phyloP scores from a whole-genome alignment of 2,329 filamentous ascomycete genomes.

The Thermothelomyces thermophilus region DNA sequence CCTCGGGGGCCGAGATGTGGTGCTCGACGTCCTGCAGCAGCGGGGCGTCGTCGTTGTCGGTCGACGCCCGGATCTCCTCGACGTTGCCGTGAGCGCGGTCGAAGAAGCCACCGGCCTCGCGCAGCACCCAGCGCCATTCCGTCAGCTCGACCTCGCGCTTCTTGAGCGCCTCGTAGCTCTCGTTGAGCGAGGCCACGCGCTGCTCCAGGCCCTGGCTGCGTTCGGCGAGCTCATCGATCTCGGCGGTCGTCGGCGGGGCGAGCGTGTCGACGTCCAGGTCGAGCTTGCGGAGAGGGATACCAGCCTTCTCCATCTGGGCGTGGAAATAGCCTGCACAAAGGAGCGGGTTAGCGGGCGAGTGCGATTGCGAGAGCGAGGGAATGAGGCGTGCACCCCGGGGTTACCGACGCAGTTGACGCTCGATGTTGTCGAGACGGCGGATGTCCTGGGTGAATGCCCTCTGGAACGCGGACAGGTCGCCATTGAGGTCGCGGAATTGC shows the following conservation, averaged over 20 bases:
- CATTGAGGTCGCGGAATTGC: slow-evolving; percentile 96
- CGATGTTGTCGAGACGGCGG: slow-evolving; percentile 92
- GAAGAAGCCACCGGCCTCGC: slow-evolving; percentile 95
- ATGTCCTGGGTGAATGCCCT: slow-evolving; percentile 97
- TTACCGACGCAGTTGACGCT: slow-evolving; percentile 87
- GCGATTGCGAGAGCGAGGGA: background rate
- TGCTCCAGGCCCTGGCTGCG: slow-evolving; percentile 89
- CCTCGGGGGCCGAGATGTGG: slow-evolving; percentile 59
- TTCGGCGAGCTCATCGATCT: slow-evolving; percentile 93
- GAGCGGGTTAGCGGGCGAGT: slow-evolving; percentile 3
- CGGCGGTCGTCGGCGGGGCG: slow-evolving; percentile 80
- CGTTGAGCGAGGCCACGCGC: slow-evolving; percentile 83
- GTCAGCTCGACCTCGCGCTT: slow-evolving; percentile 94
- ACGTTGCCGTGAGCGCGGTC: slow-evolving; percentile 93
- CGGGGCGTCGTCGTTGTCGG: slow-evolving; percentile 86
- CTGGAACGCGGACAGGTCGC: slow-evolving; percentile 89
- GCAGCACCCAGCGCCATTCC: slow-evolving; percentile 96
- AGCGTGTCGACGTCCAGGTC: slow-evolving; percentile 85
- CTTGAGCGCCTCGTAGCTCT: slow-evolving; percentile 98
- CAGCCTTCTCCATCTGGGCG: slow-evolving; percentile 87
- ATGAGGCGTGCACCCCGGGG: background rate
- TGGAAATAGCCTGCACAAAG: slow-evolving; percentile 73
- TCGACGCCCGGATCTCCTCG: slow-evolving; percentile 89
- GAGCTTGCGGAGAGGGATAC: slow-evolving; percentile 78
- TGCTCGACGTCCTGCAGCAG: slow-evolving; percentile 90